Conservation (phyloP, 495 filamentous ascomycete species). For the Podospora pseudoanserina region DNA sequence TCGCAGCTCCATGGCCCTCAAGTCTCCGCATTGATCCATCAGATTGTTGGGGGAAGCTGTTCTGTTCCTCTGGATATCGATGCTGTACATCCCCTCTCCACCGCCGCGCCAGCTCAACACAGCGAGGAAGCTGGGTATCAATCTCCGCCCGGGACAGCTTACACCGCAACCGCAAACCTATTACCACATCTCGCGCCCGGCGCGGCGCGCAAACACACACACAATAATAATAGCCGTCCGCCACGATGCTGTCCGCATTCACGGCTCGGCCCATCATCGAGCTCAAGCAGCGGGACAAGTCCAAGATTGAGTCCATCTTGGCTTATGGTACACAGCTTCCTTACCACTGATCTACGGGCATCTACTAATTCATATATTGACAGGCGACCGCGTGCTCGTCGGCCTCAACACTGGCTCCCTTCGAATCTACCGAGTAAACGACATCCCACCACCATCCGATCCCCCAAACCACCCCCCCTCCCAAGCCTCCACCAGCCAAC, state of each 20-base stretch:
- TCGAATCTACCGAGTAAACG: constrained; percentile 88
- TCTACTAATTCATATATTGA: constrained; percentile 13
- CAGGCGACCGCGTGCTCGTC: constrained; percentile 83
- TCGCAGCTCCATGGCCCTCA: background rate
- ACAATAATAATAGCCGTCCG: background rate
- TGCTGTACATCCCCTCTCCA: background rate
- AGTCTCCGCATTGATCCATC: background rate
- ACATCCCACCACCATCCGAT: constrained; percentile 30
- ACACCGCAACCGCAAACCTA: background rate
- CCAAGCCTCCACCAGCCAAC: constrained; percentile 9
- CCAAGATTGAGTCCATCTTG: constrained; percentile 88
- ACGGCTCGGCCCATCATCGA: constrained; percentile 93
- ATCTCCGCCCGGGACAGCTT: background rate
- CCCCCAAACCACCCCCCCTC: constrained; percentile 35
- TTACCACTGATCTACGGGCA: background rate
- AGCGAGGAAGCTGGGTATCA: background rate
- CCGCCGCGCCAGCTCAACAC: background rate
- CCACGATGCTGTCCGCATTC: constrained; percentile 93
- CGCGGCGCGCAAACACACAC: background rate
- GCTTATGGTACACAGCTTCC: constrained; percentile 63
- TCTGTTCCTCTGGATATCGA: background rate
- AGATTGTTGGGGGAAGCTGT: background rate
- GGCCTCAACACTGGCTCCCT: constrained; percentile 86
- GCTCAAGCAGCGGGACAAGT: constrained; percentile 91
- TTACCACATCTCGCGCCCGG: background rate